Evolutionary conservation across 2,329 filamentous ascomycete genomes (phyloP).

Genomic region (Thelonectria blattea): DNA sequence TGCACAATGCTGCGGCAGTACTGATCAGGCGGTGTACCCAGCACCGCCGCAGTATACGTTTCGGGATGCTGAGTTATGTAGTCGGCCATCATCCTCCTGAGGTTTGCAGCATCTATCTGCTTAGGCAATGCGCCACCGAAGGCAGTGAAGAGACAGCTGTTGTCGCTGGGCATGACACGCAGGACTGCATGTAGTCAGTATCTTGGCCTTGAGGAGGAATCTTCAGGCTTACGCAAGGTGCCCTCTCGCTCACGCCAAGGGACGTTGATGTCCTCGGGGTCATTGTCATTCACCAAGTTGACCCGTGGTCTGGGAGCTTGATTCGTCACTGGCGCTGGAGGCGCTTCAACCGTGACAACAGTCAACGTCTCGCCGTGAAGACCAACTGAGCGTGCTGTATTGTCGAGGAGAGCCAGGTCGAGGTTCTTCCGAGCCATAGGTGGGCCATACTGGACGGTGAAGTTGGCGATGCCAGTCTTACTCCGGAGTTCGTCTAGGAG

Average conservation of each 20-base stretch:
- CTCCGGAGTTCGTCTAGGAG: slow-evolving; percentile 66
- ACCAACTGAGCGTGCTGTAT: slow-evolving; percentile 55
- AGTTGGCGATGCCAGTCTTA: slow-evolving; percentile 68
- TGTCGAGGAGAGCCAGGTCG: slow-evolving; percentile 58
- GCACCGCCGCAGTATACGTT: slow-evolving; percentile 75
- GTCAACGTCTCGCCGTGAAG: slow-evolving; percentile 59
- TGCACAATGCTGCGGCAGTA: slow-evolving; percentile 86
- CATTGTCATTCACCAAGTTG: slow-evolving; percentile 20
- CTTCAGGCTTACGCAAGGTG: slow-evolving; percentile 51
- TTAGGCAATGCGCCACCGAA: slow-evolving; percentile 80
- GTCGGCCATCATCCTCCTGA: slow-evolving; percentile 79
- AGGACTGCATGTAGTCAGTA: slow-evolving; percentile 62
- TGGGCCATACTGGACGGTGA: slow-evolving; percentile 84
- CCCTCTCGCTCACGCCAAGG: slow-evolving; percentile 58
- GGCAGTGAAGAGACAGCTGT: slow-evolving; percentile 91
- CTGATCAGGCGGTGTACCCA: slow-evolving; percentile 73
- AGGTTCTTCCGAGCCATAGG: slow-evolving; percentile 71
- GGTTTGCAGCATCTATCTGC: slow-evolving; percentile 54
- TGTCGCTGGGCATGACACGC: slow-evolving; percentile 96
- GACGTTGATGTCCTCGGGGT: slow-evolving; percentile 47
- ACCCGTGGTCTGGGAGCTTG: slow-evolving; percentile 10
- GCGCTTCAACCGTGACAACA: slow-evolving; percentile 50
- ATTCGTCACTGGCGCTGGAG: slow-evolving; percentile 20
- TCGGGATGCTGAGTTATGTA: slow-evolving; percentile 76
- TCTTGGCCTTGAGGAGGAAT: neutral